These are phyloP conservation scores for Rubroboletus pulcherrimus DNA, from an alignment of 768 basidiomycete genomes.

Conservation along the genomic window DNA sequence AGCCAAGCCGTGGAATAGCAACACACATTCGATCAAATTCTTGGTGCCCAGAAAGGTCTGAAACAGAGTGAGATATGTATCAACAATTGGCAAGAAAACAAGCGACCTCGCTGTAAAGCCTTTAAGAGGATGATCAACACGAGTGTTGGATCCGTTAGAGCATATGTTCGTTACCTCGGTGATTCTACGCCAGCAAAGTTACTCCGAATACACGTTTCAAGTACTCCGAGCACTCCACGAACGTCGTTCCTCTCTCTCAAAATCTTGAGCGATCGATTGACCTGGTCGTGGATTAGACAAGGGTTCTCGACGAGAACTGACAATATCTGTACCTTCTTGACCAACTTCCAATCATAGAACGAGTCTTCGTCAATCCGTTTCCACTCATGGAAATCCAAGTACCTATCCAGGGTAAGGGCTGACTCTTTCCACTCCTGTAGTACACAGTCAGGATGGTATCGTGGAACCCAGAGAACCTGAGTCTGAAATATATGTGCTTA, in stretches of 20 bases:
- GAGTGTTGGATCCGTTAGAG: not conserved
- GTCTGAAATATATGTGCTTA: constrained; percentile 23
- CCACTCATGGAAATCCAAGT: constrained; percentile 87
- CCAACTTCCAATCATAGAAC: constrained; percentile 89
- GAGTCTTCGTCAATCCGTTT: constrained; percentile 83
- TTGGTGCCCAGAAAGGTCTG: constrained; percentile 94
- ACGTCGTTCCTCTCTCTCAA: constrained; percentile 77
- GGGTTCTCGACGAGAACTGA: not conserved
- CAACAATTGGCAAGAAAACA: not conserved
- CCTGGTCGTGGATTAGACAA: constrained; percentile 37
- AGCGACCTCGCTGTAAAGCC: constrained; percentile 82
- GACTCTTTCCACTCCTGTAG: constrained; percentile 81
- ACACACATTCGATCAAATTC: constrained; percentile 76
- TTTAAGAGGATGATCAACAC: constrained; percentile 27
- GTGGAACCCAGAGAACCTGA: not conserved
- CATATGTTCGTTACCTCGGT: constrained; percentile 45
- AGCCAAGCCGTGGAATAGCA: not conserved
- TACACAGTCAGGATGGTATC: not conserved
- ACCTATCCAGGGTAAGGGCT: constrained; percentile 74
- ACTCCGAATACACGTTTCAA: constrained; percentile 85
- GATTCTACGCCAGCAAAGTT: constrained; percentile 96
- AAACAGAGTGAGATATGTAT: constrained; percentile 12
- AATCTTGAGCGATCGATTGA: constrained; percentile 66
- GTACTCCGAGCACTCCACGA: constrained; percentile 80
- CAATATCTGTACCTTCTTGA: constrained; percentile 55